Evolutionary conservation across 805 yeast genomes (phyloP), one percentile per base, ranked within the genome.

Genomic region (Myxozyma sirexii): DNA sequence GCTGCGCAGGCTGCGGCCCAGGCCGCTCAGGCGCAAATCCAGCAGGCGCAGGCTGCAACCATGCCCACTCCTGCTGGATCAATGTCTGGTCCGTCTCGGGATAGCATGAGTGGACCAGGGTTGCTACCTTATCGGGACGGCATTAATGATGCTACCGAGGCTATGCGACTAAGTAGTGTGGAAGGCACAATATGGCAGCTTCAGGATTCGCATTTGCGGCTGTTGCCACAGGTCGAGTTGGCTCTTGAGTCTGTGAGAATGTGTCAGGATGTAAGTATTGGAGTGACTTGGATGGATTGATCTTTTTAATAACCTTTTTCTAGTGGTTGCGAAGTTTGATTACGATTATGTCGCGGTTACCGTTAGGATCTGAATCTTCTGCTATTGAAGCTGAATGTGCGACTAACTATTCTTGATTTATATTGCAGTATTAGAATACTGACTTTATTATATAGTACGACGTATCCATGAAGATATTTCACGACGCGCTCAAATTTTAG

Each of bases 161-260:
- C 56, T 8, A 23, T 44, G 26, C 59, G 64, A 15, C 33, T 60
- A 4, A 39, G 56, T 1, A 33, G 43, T 19, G 29, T 62, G 17
- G 65, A 62, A 42, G 37, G 47, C 23, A 44, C 56, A 12, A 50
- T 62, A 55, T 62, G 65, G 65, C 65, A 62, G 21, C 35, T 62
- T n/a, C 65, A 62, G 33, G 65, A 60, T 26, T 49, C 65, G 17
- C 48, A 60, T 39, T 17, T 53, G 17, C 41, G 65, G 15, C 21
- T 60, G 21, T 56, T 60, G 41, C 57, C 60, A 12, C 52, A 49
- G 26, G 26, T 55, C 15, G 64, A 62, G n/a, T 45, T 59, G 55
- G 46, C 60, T 12, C 46, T 59, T 29, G 65, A 60, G 33, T 51
- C 65, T 13, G 46, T 54, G 7, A 45, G 59, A 39, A n/a, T 31